Base-by-base conservation (phyloP, 768 basidiomycete genomes). In the Phlebiopsis gigantea region DNA sequence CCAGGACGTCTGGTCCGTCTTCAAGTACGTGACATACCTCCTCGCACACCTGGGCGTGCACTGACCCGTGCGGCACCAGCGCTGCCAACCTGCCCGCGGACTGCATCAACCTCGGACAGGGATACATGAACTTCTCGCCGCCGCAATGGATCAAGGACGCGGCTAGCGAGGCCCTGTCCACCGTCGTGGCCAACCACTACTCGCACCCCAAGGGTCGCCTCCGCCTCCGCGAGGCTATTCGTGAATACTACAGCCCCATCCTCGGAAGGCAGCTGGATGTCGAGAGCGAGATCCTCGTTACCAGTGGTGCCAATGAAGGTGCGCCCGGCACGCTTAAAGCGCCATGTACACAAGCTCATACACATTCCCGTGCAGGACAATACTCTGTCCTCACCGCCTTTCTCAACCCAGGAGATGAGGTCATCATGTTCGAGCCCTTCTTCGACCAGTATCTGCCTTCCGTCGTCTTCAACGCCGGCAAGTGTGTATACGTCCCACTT, bases 251-350 rank as follows among this genome's bases (percentile, higher is more conserved):
- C 65, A 81, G 83, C 44, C 76, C 87, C 4, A 71, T 75, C 52
- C 81, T 87, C 47, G 75, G 79, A 24, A 80, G 92, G 56, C 77
- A 85, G 2, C 78, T 99, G 15, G 82, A 93, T 65, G 80, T 87
- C 22, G 92, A 97, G 61, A 79, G 81, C 0, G 93, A 98, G 69
- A 94, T 99, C 43, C 76, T 95, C 19, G 88, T 98, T 45, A 94
- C 95, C 2, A 96, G 95, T 63, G 97, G 97, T 30, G 96, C 96
- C 7, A 98, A 98, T 69, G 92, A 96, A 82, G 96, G 95, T 89
- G 61, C 57, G 69, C 12, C 4, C 8, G 8, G 28, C 26, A 17
- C 21, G 15, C 25, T 29, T 1, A 4, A 30, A 45, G 17, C 15
- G 47, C 24, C 34, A 29, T 61, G 17, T 34, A n/a, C 53, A 39